phyloP scores from a whole-genome alignment of 345 rosid species.

The Geranium rotundifolium region DNA sequence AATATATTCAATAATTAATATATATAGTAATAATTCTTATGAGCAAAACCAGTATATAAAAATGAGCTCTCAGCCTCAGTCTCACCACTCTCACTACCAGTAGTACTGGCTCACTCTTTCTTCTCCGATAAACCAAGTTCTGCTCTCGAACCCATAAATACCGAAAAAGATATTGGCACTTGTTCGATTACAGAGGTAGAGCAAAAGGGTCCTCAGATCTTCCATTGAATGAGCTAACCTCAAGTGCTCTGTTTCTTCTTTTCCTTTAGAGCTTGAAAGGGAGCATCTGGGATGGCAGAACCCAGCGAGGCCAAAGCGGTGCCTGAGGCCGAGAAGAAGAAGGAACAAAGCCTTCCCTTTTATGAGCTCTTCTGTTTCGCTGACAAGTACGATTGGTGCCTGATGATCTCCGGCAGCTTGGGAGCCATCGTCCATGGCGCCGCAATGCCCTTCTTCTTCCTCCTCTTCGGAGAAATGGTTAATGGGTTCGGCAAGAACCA shows the following conservation, averaged over 20 bases:
- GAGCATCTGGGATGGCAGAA: slow-evolving; percentile 42
- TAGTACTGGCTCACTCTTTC: not conserved
- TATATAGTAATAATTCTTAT: too few species aligned
- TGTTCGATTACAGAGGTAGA: slow-evolving; percentile 13
- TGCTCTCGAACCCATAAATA: slow-evolving; percentile 23
- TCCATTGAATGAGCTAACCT: not conserved
- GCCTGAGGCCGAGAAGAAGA: slow-evolving; percentile 92
- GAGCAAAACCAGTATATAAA: too few species aligned
- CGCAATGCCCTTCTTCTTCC: slow-evolving; percentile 94
- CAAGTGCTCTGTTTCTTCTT: not conserved
- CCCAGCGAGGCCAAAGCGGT: slow-evolving; percentile 43
- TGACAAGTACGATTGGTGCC: slow-evolving; percentile 65
- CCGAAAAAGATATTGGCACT: slow-evolving; percentile 17
- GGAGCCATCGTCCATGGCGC: slow-evolving; percentile 96
- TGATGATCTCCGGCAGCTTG: slow-evolving; percentile 69
- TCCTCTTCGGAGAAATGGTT: slow-evolving; percentile 94
- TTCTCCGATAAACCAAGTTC: not conserved
- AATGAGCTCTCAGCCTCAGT: too few species aligned
- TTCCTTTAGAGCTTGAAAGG: too few species aligned
- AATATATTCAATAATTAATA: too few species aligned
- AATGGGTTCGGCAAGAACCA: slow-evolving; percentile 98
- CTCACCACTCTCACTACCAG: too few species aligned
- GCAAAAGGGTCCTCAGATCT: slow-evolving; percentile 12
- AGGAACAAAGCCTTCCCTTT: slow-evolving; percentile 90
- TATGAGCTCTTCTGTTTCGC: slow-evolving; percentile 89